Conservation (phyloP, 1,139 yeast species). For the Blastobotrys persicus region DNA sequence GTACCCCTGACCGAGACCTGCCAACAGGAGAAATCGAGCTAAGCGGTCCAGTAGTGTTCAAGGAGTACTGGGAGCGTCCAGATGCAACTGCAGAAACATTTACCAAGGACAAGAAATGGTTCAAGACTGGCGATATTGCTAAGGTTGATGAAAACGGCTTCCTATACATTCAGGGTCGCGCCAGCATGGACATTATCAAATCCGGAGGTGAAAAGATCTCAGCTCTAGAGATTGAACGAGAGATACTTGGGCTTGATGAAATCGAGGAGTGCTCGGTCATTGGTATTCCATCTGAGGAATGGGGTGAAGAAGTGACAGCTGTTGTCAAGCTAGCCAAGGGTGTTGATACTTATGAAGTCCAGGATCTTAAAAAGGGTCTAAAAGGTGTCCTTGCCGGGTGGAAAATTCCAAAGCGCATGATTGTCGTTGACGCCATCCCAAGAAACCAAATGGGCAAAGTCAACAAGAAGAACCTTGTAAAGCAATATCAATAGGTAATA, state of each 20-base stretch:
- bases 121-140: constrained; percentile 42
- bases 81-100: constrained; percentile 37
- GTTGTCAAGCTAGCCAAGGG: constrained; percentile 23
- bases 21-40: constrained; percentile 36
- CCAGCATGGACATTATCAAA: constrained; percentile 41
- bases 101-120: constrained; percentile 42
- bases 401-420: constrained; percentile 34
- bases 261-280: constrained; percentile 37
- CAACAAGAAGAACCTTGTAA: constrained; percentile 35
- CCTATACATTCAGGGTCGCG: constrained; percentile 37
- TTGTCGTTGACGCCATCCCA: constrained; percentile 33
- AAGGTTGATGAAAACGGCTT: constrained; percentile 32
- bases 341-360: constrained; percentile 18
- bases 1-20: constrained; percentile 18
- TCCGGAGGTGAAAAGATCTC: constrained; percentile 40
- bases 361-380: constrained; percentile 29
- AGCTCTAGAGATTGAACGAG: constrained; percentile 41
- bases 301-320: constrained; percentile 41
- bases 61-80: constrained; percentile 36
- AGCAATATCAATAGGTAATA: constrained; percentile 15
- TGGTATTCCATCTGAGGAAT: constrained; percentile 36
- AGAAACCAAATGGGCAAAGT: constrained; percentile 40
- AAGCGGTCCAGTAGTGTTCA: constrained; percentile 37
- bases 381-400: constrained; percentile 31
- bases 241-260: constrained; percentile 34